These are phyloP conservation scores for Epichloe sp. DNA, from an alignment of 2,329 filamentous ascomycete species.

Conservation along the genomic window DNA sequence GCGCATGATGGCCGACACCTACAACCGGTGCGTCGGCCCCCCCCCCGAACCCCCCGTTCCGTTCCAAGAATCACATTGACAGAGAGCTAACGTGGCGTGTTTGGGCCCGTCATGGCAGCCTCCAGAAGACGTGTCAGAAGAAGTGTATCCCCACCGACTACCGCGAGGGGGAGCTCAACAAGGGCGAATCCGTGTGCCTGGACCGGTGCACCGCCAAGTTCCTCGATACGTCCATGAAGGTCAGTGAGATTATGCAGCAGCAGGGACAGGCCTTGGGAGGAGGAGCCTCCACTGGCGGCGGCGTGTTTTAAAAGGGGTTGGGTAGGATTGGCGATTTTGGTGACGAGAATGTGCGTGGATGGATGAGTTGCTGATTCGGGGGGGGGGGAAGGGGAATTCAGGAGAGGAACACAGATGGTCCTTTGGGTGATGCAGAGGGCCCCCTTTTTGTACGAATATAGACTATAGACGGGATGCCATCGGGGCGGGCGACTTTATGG, in stretches of 20 bases:
- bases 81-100: not conserved
- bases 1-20: conserved; percentile 96
- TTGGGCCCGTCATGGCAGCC: conserved; percentile 31
- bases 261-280: conserved; percentile 59
- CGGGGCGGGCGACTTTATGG: not conserved
- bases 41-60: not conserved
- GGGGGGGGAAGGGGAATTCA: no score
- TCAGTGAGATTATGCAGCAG: conserved; percentile 90
- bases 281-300: conserved; percentile 21
- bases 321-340: no score
- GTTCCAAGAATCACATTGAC: not conserved
- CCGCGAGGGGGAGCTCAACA: conserved; percentile 93
- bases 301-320: conserved; percentile 14
- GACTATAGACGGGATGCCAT: not conserved
- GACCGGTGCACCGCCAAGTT: conserved; percentile 97
- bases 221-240: conserved; percentile 97
- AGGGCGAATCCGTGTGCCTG: conserved; percentile 95
- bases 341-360: no score
- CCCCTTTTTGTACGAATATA: not conserved
- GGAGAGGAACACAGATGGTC: not conserved
- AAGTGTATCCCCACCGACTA: conserved; percentile 92
- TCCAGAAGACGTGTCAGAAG: conserved; percentile 77
- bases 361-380: not conserved
- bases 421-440: not conserved
- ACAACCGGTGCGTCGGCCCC: conserved; percentile 61